These are phyloP conservation scores for Houttuynia cordata DNA, from an alignment of 164 flowering plant genomes.

Conservation along the genomic window DNA sequence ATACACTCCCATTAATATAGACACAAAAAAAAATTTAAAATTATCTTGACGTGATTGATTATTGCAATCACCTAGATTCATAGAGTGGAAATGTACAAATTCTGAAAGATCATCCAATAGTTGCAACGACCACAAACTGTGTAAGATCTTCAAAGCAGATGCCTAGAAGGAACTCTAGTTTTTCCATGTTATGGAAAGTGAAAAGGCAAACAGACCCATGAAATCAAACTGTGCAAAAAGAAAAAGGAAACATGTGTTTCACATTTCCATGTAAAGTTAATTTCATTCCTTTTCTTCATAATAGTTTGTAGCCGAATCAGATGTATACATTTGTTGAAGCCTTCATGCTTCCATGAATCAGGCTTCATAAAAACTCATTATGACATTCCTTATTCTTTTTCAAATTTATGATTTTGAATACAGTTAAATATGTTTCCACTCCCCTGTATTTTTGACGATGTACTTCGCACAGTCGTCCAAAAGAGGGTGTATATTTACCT, in stretches of 20 bases:
- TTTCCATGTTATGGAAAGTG: not conserved
- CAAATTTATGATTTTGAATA: not conserved
- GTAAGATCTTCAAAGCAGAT: not conserved
- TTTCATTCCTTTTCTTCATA: not conserved
- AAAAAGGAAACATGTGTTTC: not conserved
- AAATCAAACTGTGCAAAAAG: no score
- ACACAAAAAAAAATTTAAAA: no score
- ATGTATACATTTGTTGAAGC: constrained; percentile 23
- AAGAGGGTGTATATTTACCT: constrained; percentile 3
- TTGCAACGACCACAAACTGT: not conserved
- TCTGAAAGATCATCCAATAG: no score
- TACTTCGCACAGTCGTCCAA: constrained; percentile 27
- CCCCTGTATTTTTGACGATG: constrained; percentile 17
- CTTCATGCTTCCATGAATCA: constrained; percentile 9
- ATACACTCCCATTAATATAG: no score
- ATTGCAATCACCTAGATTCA: no score
- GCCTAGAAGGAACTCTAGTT: not conserved
- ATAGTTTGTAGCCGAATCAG: constrained; percentile 1
- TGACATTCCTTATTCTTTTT: constrained; percentile 1
- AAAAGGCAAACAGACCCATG: not conserved
- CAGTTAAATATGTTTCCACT: not conserved
- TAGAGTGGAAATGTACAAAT: no score
- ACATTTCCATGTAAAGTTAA: constrained; percentile 4
- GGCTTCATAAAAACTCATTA: constrained; percentile 3
- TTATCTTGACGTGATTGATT: no score